A percentile compares a stretch with the other conserved stretches of the same genome.
Conservation (phyloP, 202 grass and related monocot genomes). For the Setaria italica region DNA sequence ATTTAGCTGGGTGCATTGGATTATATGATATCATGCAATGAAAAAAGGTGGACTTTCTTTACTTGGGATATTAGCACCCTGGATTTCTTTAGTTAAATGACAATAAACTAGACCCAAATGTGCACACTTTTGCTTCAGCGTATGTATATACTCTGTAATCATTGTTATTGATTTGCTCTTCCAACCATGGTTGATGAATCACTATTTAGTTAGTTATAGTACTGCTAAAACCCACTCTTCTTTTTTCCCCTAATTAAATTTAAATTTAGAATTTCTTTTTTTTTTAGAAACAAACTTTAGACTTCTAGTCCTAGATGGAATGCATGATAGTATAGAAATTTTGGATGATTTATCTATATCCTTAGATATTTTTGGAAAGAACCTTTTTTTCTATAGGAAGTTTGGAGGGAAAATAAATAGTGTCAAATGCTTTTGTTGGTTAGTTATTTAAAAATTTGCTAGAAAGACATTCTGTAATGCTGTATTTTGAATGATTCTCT, state of each 20-base stretch:
- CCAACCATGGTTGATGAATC: conserved; percentile 6
- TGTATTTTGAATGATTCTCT: too few species aligned
- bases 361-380: conserved; percentile 13
- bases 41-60: background rate
- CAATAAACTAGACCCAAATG: background rate
- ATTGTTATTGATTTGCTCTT: conserved; percentile 1
- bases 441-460: background rate
- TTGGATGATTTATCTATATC: conserved; percentile 18
- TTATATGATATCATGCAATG: background rate
- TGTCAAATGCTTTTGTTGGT: background rate
- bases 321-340: conserved; percentile 5
- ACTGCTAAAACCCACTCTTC: background rate
- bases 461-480: background rate
- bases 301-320: conserved; percentile 17
- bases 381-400: background rate
- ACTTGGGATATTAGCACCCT: background rate
- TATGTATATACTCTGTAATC: background rate
- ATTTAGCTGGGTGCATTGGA: background rate
- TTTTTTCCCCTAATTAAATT: conserved; percentile 20
- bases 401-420: background rate
- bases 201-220: background rate
- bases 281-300: background rate
- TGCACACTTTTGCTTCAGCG: conserved; percentile 9
- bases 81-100: background rate
- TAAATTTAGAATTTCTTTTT: background rate